Evolutionary conservation across 139 green algal genomes (phyloP).

Genomic region (Micractinium sp.): DNA sequence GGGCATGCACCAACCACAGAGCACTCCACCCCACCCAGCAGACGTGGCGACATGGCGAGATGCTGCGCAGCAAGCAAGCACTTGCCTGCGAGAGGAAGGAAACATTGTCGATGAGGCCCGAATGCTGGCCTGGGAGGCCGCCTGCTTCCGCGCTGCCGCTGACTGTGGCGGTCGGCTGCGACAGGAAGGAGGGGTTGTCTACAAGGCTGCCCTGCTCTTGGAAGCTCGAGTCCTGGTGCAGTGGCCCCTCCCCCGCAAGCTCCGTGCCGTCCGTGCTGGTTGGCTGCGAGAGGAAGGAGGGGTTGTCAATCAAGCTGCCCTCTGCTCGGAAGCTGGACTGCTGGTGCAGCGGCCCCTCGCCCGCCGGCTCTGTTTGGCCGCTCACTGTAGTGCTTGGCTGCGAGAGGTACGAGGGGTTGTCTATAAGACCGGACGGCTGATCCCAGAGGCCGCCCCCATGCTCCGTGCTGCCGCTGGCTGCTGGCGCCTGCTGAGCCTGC

Average conservation of each 20-base stretch:
- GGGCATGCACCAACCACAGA: too few species aligned
- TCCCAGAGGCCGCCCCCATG: neutral
- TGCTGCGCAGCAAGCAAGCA: neutral
- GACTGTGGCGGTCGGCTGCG: neutral
- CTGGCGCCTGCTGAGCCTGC: neutral
- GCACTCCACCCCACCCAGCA: too few species aligned
- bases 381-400: neutral
- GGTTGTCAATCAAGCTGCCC: neutral
- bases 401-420: conserved; percentile 1
- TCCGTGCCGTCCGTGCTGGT: neutral
- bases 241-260: neutral
- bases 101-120: neutral
- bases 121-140: neutral
- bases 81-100: neutral
- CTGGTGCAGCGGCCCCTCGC: neutral
- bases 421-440: neutral
- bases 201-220: neutral
- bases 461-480: neutral
- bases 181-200: neutral
- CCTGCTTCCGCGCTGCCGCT: neutral
- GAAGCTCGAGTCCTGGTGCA: neutral
- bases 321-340: neutral
- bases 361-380: neutral
- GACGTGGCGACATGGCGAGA: too few species aligned
- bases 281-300: neutral